Conservation (phyloP, 75 land plant genomes). For the Picea sitchensis region DNA sequence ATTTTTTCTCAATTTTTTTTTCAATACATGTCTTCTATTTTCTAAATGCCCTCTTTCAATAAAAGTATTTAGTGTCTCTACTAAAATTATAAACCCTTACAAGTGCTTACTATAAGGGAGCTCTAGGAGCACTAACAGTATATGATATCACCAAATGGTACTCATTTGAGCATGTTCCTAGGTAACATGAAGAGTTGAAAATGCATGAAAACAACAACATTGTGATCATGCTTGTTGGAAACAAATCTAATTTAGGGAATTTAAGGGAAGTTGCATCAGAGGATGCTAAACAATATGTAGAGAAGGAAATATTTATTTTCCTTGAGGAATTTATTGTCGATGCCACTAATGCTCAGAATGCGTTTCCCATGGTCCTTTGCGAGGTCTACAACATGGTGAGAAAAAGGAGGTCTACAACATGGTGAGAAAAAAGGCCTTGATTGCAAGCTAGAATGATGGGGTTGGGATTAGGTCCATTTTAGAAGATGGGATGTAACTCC, state of each 20-base stretch:
- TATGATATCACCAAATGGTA: constrained; percentile 68
- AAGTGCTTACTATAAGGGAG: constrained; percentile 74
- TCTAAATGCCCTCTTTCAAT: no score
- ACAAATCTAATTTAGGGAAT: no score
- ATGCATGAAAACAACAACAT: constrained; percentile 64
- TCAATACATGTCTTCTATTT: no score
- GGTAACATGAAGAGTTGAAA: constrained; percentile 69
- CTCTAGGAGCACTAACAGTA: constrained; percentile 68
- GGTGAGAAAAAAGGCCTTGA: constrained; percentile 59
- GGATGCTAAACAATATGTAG: no score
- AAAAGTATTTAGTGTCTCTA: no score
- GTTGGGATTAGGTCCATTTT: constrained; percentile 37
- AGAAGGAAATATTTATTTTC: constrained; percentile 77
- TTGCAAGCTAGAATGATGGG: constrained; percentile 27
- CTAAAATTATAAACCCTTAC: no score
- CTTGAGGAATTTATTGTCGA: constrained; percentile 80
- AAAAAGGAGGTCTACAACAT: constrained; percentile 80
- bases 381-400: no score
- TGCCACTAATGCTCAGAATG: constrained; percentile 69
- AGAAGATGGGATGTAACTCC: no score
- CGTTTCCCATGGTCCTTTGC: constrained; percentile 69
- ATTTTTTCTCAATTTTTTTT: no score
- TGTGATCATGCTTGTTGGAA: no score
- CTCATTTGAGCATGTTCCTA: constrained; percentile 67
- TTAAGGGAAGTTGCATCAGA: no score